Evolutionary conservation across 2,329 filamentous ascomycete genomes (phyloP), one percentile per base, ranked within the genome.

Genomic region (Fonsecaea pedrosoi): DNA sequence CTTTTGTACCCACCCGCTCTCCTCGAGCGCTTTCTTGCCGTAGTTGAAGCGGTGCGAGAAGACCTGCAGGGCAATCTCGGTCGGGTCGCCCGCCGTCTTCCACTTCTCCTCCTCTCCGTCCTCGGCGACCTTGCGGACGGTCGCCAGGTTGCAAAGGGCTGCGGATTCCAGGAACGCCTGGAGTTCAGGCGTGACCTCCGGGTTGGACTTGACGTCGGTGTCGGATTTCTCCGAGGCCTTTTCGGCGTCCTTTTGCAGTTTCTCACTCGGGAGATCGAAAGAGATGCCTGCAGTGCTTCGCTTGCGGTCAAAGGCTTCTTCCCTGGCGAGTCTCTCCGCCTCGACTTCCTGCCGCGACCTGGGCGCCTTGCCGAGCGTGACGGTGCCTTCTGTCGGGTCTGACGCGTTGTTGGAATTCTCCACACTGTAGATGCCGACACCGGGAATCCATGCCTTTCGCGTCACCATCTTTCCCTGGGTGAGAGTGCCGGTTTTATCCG

Each of bases 11-110:
- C 83, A 86, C 25, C 79, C 79, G 9, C 74, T 64, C n/a, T 77
- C 69, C 64, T 79, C 75, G 3, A 84, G 75, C 2, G 75, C 72
- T n/a, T 77, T 79, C 67, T 82, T 83, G 21, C 81, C 81, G 64
- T 80, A 82, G 15, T 82, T 35, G 71, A 90, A 90, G 25, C 88
- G 84, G 72, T 85, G 82, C 1, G 87, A 85, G 71, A 90, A 88
- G 6, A 90, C 87, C 66, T 89, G 86, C 2, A 90, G 83, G 5
- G 88, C 88, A 65, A 90, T 88, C 72, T 90, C 88, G 2, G 88
- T 90, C 1, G 86, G 86, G 69, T 89, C 86, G n/a, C 86, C 87
- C 55, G 85, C 83, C 32, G 85, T 82, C 60, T 84, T 82, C 87
- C 87, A 89, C 53, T 78, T 76, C 5, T 73, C 71, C 4, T 73